These are phyloP conservation scores for Tulasnella sp. DNA, from an alignment of 768 basidiomycete species.

Conservation along the genomic window DNA sequence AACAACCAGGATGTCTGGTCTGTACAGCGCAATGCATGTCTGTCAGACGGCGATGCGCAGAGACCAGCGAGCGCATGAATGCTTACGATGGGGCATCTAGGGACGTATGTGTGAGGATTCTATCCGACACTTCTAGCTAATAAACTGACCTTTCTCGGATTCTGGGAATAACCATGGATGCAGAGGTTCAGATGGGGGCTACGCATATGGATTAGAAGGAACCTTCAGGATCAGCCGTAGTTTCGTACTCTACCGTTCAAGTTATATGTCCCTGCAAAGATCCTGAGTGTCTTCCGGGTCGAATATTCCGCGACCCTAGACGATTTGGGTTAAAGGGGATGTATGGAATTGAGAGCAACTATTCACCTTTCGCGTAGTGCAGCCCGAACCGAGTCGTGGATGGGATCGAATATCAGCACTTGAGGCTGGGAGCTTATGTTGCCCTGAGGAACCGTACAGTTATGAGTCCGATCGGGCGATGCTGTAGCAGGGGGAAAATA, in stretches of 20 bases:
- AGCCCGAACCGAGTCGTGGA: conserved; percentile 76
- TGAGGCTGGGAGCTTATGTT: conserved; percentile 82
- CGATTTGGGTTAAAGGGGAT: neutral
- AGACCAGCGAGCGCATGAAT: neutral
- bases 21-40: conserved; percentile 26
- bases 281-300: conserved; percentile 53
- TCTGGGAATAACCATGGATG: conserved; percentile 86
- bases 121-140: neutral
- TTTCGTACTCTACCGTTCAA: conserved; percentile 72
- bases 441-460: conserved; percentile 50
- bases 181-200: conserved; percentile 51
- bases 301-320: conserved; percentile 77
- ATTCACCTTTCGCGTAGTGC: conserved; percentile 61
- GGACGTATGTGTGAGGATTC: neutral
- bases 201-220: neutral
- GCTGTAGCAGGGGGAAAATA: neutral
- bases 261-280: conserved; percentile 95
- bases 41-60: neutral
- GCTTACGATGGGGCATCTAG: conserved; percentile 23
- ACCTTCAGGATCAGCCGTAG: neutral
- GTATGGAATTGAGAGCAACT: neutral
- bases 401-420: conserved; percentile 88
- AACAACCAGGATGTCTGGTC: conserved; percentile 58
- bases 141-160: conserved; percentile 46
- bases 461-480: neutral